Base-by-base conservation (phyloP, 208 protist genomes). In the Crithidia sp. region DNA sequence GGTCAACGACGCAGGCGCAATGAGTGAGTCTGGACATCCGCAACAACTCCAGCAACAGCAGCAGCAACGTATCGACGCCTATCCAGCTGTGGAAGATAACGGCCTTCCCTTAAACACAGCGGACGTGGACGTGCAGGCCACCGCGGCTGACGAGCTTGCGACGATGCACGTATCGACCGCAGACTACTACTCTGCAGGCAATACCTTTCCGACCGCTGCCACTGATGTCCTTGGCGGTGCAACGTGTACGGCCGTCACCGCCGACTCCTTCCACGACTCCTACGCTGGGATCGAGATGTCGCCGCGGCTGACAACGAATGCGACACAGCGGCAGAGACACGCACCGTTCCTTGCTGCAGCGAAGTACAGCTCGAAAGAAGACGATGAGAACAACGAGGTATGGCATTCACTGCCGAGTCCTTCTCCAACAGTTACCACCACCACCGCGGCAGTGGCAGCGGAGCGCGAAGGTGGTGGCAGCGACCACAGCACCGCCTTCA, bases 251-350 rank as follows among this genome's bases (percentile, higher is more conserved):
- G n/a, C 3, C 39, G 60, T n/a, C 39, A 55, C 67, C 14, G 44
- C 58, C 0, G 37, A 55, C 57, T 55, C 67, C 16, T 57, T 9
- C 47, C 44, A 59, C 28, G 45, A 52, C 43, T 54, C 45, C 4
- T 7, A 41, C 41, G 47, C 1, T 4, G 45, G 45, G 12, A 61
- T 79, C 3, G 61, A 74, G 45, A 43, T 55, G 16, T 79, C 74
- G 2, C 74, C 74, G 9, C 60, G 74, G 12, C 52, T 74, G 16
- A 71, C 74, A 5, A 79, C 74, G 5, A 79, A 68, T n/a, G 56
- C 67, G 39, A 54, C 74, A 17, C 60, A 65, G 52, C 74, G 65
- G 14, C 39, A 28, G 28, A 28, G 28, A 28, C 28, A 28, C 28
- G 28, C 28, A 28, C 28, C 28, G 28, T 0, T 28, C 1, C 0